Percentiles rank a stretch among this genome's conserved stretches.
Conservation (phyloP, 1,139 yeast genomes). For the Taiozyma onychis region DNA sequence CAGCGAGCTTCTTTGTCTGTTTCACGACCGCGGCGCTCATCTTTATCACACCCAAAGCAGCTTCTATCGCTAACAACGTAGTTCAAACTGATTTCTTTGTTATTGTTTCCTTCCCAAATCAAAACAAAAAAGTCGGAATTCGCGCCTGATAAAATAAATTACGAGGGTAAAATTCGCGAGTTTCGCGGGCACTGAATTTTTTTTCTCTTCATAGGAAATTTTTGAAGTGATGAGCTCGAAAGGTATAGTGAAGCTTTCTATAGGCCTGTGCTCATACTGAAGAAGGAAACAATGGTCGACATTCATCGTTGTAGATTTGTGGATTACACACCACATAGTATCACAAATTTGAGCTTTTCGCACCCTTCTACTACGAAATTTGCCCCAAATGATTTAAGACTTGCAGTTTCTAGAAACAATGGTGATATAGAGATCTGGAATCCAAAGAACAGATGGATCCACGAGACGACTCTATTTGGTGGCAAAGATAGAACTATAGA, state of each 20-base stretch:
- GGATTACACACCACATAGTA: conserved; percentile 81
- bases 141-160: background rate
- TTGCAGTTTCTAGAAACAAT: conserved; percentile 90
- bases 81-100: background rate
- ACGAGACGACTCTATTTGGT: conserved; percentile 65
- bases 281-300: conserved; percentile 37
- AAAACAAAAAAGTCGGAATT: conserved; percentile 1
- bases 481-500: conserved; percentile 82
- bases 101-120: background rate
- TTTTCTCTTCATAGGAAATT: background rate
- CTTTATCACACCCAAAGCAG: too few relatives aligned
- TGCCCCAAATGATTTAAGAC: conserved; percentile 59
- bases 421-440: conserved; percentile 98
- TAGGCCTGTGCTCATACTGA: background rate
- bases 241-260: background rate
- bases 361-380: conserved; percentile 47
- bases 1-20: conserved; percentile 10
- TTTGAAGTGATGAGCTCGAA: background rate
- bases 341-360: conserved; percentile 80
- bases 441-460: conserved; percentile 59
- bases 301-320: conserved; percentile 92
- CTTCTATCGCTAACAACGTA: background rate
- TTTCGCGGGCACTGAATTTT: background rate
- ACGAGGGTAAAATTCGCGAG: background rate
- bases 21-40: conserved; percentile 14